Conservation (phyloP, 169 alveolate genomes). For the Plasmodium gonderi region DNA sequence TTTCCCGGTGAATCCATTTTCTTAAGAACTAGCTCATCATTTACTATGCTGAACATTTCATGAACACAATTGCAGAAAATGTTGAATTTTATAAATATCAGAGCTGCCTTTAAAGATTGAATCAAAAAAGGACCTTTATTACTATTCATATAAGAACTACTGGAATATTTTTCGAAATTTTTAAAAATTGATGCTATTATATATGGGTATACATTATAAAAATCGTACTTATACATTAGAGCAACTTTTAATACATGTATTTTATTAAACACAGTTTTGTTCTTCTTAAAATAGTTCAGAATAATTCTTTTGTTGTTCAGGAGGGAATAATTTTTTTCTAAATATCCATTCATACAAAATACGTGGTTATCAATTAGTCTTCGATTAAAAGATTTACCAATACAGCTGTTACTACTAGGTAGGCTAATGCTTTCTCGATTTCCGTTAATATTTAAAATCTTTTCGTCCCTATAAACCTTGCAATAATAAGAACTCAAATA, state of each 20-base stretch:
- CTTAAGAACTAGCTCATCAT: slow-evolving; percentile 14
- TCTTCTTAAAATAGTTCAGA: slow-evolving; percentile 16
- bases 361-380: background rate
- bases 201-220: slow-evolving; percentile 55
- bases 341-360: background rate
- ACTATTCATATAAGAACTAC: background rate
- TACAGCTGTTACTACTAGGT: background rate
- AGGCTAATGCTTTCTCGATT: background rate
- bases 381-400: background rate
- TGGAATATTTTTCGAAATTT: background rate
- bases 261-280: slow-evolving; percentile 9
- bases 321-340: background rate
- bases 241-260: slow-evolving; percentile 22
- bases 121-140: slow-evolving; percentile 1
- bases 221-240: slow-evolving; percentile 10
- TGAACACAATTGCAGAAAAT: slow-evolving; percentile 34
- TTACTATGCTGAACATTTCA: slow-evolving; percentile 10
- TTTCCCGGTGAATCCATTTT: background rate
- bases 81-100: slow-evolving; percentile 24
- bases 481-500: slow-evolving; percentile 6
- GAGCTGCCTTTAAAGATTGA: background rate
- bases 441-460: background rate
- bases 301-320: background rate
- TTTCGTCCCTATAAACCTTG: background rate
- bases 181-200: slow-evolving; percentile 13